A percentile compares a stretch with the other conserved stretches of the same genome.
Conservation (phyloP, 768 basidiomycete species). For the Suillus bovinus region DNA sequence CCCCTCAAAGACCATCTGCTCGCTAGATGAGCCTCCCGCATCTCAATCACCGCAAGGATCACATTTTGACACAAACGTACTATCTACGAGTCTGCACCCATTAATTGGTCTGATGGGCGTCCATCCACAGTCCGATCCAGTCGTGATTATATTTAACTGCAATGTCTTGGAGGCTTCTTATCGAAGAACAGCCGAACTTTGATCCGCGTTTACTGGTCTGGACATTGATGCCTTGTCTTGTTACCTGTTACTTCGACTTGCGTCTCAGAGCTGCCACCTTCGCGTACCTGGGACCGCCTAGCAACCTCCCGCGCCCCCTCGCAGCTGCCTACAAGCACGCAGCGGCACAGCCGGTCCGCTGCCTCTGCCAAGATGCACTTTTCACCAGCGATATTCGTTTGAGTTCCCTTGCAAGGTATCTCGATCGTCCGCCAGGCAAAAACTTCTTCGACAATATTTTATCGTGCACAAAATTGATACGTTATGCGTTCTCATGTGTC, state of each 20-base stretch:
- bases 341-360: neutral
- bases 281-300: neutral
- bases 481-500: neutral
- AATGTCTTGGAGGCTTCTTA: neutral
- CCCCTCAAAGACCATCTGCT: neutral
- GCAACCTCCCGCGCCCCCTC: neutral
- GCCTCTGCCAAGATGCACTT: neutral
- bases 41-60: neutral
- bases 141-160: neutral
- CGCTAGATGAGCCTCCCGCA: neutral
- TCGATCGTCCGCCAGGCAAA: neutral
- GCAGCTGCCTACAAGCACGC: neutral
- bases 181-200: neutral
- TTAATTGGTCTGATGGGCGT: neutral
- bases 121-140: neutral
- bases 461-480: neutral
- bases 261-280: neutral
- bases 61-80: neutral
- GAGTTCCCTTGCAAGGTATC: neutral
- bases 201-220: neutral
- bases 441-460: neutral
- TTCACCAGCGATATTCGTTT: neutral
- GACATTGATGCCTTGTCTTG: neutral
- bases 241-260: neutral
- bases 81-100: neutral